phyloP scores from a whole-genome alignment of 352 stramenopile species.

The Blastocystis sp. region DNA sequence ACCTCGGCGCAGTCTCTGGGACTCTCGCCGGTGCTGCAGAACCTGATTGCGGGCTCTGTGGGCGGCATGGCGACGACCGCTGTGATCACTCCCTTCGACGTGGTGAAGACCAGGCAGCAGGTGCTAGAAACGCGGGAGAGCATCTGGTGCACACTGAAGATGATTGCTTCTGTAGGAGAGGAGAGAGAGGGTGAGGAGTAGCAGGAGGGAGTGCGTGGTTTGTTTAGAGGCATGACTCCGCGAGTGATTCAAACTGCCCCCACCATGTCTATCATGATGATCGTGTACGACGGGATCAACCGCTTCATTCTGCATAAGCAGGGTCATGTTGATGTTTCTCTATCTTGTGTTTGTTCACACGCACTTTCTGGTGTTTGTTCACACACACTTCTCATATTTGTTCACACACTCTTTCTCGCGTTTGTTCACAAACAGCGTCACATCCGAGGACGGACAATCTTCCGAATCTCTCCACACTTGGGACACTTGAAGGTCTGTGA shows the following conservation, averaged over 20 bases:
- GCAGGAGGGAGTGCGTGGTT: conserved; percentile 38
- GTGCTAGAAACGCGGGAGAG: conserved; percentile 40
- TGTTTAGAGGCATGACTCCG: conserved; percentile 59
- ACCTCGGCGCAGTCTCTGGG: neutral
- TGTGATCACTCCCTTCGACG: conserved; percentile 32
- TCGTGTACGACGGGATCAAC: conserved; percentile 53
- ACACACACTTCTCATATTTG: neutral
- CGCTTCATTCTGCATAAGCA: conserved; percentile 45
- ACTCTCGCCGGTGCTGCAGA: conserved; percentile 23
- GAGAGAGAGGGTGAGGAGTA: neutral
- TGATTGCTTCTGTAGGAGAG: neutral
- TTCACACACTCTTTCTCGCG: neutral
- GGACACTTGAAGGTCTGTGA: conserved; percentile 80
- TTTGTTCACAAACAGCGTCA: neutral
- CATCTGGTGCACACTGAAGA: conserved; percentile 36
- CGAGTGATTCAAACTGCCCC: conserved; percentile 39
- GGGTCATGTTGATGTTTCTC: neutral
- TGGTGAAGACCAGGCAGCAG: conserved; percentile 58
- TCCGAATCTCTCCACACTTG: conserved; percentile 76
- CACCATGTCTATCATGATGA: conserved; percentile 64
- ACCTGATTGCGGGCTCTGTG: conserved; percentile 40
- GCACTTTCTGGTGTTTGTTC: neutral
- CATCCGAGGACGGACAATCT: conserved; percentile 74
- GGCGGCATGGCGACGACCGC: conserved; percentile 36
- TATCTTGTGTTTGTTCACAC: conserved; percentile 39